A percentile compares a stretch with the other conserved stretches of the same genome.
Evolutionary conservation across 2,329 filamentous ascomycete genomes (phyloP).

Genomic region (Ophiostoma tasmaniense): DNA sequence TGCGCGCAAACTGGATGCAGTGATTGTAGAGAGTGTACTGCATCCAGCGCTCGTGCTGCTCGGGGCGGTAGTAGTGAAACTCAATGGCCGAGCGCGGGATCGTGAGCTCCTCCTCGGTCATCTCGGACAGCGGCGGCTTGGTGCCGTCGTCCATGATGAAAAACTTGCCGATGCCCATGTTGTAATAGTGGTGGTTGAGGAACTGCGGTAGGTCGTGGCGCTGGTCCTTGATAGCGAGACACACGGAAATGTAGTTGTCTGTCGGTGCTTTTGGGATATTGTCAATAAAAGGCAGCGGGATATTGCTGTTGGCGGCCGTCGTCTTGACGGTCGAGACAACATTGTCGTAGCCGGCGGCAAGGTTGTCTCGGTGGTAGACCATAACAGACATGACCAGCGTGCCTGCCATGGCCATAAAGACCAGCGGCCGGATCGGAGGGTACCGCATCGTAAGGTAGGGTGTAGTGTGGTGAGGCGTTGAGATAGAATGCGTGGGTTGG

Average conservation of each 20-base stretch:
- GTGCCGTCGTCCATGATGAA: constrained; percentile 19
- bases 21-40: constrained; percentile 17
- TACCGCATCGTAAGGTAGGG: background rate
- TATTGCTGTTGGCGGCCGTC: constrained; percentile 9
- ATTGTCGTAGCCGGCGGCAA: constrained; percentile 12
- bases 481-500: background rate
- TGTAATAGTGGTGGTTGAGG: constrained; percentile 19
- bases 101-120: constrained; percentile 12
- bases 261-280: constrained; percentile 1
- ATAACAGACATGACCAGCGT: constrained; percentile 12
- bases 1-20: constrained; percentile 12
- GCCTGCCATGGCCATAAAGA: constrained; percentile 11
- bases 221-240: constrained; percentile 18
- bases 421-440: constrained; percentile 5
- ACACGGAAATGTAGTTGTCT: constrained; percentile 17
- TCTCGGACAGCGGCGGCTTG: constrained; percentile 11
- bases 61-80: constrained; percentile 16
- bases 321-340: constrained; percentile 13
- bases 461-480: background rate
- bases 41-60: constrained; percentile 17
- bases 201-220: constrained; percentile 16
- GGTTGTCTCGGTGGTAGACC: constrained; percentile 16
- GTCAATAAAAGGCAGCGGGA: constrained; percentile 8
- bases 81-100: constrained; percentile 16
- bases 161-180: constrained; percentile 19